Evolutionary conservation across 306 rosid genomes (phyloP).

Genomic region (Inga laurina): DNA sequence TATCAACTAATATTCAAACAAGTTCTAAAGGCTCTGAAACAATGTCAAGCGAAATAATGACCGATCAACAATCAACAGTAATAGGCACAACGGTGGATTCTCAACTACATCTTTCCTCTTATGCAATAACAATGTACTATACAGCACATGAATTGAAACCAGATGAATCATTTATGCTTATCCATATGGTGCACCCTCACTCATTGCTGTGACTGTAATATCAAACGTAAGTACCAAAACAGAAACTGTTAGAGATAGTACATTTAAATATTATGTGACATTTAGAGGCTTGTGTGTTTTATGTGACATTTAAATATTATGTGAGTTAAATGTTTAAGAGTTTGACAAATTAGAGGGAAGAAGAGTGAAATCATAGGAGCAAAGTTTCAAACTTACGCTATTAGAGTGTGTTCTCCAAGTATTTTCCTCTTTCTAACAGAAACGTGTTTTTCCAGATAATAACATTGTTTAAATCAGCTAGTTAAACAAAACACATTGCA

Average conservation of each 20-base stretch:
- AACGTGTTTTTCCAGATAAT: slow-evolving; percentile 21
- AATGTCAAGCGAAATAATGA: background rate
- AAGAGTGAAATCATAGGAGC: too few relatives aligned
- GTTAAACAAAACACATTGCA: background rate
- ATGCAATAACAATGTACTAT: background rate
- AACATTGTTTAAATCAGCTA: slow-evolving; percentile 2
- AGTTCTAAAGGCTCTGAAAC: background rate
- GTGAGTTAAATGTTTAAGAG: too few relatives aligned
- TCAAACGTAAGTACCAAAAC: background rate
- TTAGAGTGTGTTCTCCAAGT: background rate
- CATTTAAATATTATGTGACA: background rate
- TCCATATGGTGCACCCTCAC: background rate
- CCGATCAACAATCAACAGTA: background rate
- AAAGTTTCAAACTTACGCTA: too few relatives aligned
- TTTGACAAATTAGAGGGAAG: too few relatives aligned
- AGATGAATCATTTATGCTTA: background rate
- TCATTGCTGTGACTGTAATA: background rate
- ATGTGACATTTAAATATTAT: too few relatives aligned
- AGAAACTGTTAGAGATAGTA: background rate
- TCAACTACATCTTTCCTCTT: too few relatives aligned
- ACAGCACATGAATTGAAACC: background rate
- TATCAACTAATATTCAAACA: background rate
- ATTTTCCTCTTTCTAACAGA: background rate
- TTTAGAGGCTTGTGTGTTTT: background rate
- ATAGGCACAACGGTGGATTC: too few relatives aligned